Evolutionary conservation across 176 grass and related monocot genomes (phyloP).

Genomic region (Pontederia crassipes): DNA sequence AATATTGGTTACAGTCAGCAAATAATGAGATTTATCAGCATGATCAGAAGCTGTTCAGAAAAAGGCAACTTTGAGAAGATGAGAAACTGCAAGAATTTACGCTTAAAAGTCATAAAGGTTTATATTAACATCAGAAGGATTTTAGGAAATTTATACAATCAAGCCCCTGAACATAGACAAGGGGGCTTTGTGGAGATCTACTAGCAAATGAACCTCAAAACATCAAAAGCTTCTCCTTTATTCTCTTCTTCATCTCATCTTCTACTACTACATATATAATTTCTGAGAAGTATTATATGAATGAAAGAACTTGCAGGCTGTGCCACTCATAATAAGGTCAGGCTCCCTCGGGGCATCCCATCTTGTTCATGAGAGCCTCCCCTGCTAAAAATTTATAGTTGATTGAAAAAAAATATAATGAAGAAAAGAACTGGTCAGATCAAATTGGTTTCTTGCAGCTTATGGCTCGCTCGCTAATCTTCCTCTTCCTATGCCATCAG

Average conservation of each 20-base stretch:
- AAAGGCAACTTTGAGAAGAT: no score
- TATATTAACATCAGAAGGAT: no score
- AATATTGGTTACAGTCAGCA: no score
- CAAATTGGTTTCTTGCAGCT: constrained; percentile 18
- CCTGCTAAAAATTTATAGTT: constrained; percentile 54
- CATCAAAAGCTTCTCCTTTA: not conserved
- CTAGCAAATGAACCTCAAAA: no score
- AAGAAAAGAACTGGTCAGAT: constrained; percentile 89
- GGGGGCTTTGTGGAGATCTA: no score
- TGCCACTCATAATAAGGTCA: constrained; percentile 30
- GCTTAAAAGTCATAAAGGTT: no score
- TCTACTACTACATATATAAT: constrained; percentile 36
- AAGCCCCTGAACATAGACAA: no score
- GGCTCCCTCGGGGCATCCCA: constrained; percentile 9
- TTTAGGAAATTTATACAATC: no score
- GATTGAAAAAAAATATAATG: constrained; percentile 50
- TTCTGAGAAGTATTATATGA: constrained; percentile 20
- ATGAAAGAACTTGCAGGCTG: constrained; percentile 30
- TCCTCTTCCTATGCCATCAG: constrained; percentile 39
- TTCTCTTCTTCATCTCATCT: constrained; percentile 20
- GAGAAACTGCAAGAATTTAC: no score
- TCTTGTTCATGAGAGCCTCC: constrained; percentile 31
- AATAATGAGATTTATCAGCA: no score
- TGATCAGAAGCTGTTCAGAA: no score
- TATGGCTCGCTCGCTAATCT: constrained; percentile 12